Evolutionary conservation across 192 early-diverging fungal species (phyloP).

Genomic region (Gigaspora rosea): DNA sequence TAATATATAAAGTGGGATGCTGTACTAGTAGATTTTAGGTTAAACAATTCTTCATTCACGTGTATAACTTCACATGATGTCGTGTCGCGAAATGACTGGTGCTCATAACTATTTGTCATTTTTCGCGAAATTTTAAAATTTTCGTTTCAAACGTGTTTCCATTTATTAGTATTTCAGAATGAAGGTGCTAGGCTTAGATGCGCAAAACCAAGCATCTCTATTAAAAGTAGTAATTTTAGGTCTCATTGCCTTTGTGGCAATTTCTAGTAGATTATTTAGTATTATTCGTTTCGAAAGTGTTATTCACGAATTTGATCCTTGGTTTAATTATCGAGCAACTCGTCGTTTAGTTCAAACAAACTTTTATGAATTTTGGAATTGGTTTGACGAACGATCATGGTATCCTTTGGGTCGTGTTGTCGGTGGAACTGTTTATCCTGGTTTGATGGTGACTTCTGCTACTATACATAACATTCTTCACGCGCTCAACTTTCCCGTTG

Average conservation of each 20-base stretch:
- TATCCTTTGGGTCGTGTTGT: conserved; percentile 98
- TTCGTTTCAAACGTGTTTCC: too few species aligned
- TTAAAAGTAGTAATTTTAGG: conserved; percentile 88
- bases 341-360: conserved; percentile 88
- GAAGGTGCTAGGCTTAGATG: conserved; percentile 36
- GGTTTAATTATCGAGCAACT: conserved; percentile 99
- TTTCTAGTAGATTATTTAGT: conserved; percentile 93
- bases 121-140: background rate
- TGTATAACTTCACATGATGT: background rate
- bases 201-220: conserved; percentile 51
- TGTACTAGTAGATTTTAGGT: too few species aligned
- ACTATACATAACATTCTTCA: conserved; percentile 94
- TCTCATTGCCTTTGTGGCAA: conserved; percentile 83
- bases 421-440: conserved; percentile 99
- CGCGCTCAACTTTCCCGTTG: conserved; percentile 91
- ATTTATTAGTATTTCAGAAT: background rate
- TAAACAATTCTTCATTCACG: too few species aligned
- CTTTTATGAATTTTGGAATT: conserved; percentile 99
- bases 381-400: conserved; percentile 99
- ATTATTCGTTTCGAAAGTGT: conserved; percentile 98
- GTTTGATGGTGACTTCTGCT: conserved; percentile 98
- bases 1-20: too few species aligned
- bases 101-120: background rate
- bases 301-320: conserved; percentile 99
- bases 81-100: background rate